phyloP scores from a whole-genome alignment of 2,329 filamentous ascomycete species.

The Fusarium proliferatum region DNA sequence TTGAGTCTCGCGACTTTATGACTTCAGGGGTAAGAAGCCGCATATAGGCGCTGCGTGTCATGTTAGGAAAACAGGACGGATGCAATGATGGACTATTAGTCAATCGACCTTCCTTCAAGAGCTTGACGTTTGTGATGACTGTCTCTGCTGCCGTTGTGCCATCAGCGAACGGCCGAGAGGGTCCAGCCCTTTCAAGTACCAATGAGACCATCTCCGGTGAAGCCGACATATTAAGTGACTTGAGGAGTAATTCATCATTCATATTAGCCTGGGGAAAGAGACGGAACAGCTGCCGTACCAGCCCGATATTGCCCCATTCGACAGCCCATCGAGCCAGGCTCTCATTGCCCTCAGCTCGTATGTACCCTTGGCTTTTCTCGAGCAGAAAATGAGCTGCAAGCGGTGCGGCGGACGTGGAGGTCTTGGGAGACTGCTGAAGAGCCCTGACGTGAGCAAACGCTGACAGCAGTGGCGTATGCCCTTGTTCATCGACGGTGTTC shows the following conservation, averaged over 20 bases:
- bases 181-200: constrained; percentile 38
- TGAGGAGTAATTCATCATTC: constrained; percentile 34
- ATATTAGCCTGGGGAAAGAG: constrained; percentile 23
- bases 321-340: constrained; percentile 36
- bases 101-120: neutral
- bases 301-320: constrained; percentile 44
- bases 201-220: constrained; percentile 34
- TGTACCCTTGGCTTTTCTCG: constrained; percentile 8
- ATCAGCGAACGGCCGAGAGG: constrained; percentile 22
- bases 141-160: constrained; percentile 46
- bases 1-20: constrained; percentile 28
- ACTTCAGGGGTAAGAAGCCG: constrained; percentile 43
- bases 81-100: constrained; percentile 28
- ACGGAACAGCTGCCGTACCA: constrained; percentile 35
- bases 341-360: neutral
- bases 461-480: constrained; percentile 48
- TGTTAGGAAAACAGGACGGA: constrained; percentile 37
- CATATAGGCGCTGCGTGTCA: constrained; percentile 25
- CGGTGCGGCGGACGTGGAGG: neutral
- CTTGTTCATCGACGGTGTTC: constrained; percentile 22
- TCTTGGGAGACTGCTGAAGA: constrained; percentile 3
- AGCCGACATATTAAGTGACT: constrained; percentile 44
- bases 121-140: constrained; percentile 43
- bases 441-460: constrained; percentile 42
- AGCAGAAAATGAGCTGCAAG: constrained; percentile 35